Evolutionary conservation across 768 basidiomycete genomes (phyloP).

Genomic region (Pleurotus ostreatus): DNA sequence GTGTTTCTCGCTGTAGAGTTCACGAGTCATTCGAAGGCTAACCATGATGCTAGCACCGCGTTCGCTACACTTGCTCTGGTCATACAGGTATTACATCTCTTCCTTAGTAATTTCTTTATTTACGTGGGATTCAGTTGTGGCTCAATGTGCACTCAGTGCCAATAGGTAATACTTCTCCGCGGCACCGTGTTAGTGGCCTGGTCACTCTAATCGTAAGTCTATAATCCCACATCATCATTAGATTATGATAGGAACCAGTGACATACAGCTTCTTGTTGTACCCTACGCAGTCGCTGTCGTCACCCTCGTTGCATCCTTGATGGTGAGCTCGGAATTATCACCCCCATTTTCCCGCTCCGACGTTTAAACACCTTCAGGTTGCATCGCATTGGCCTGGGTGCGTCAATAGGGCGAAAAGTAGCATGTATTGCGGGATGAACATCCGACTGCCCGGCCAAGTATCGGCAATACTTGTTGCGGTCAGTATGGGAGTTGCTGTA

Average conservation of each 20-base stretch:
- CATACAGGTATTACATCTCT: slow-evolving; percentile 12
- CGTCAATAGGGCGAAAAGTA: slow-evolving; percentile 1
- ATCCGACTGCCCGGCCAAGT: slow-evolving; percentile 9
- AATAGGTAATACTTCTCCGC: neutral
- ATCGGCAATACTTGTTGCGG: slow-evolving; percentile 8
- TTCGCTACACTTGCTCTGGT: slow-evolving; percentile 18
- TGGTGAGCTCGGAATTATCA: neutral
- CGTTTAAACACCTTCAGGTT: neutral
- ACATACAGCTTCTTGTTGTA: neutral
- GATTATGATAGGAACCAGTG: neutral
- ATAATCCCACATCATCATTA: neutral
- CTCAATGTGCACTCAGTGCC: neutral
- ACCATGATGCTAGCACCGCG: slow-evolving; percentile 8
- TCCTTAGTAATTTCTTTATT: too few relatives aligned
- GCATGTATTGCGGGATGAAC: slow-evolving; percentile 9
- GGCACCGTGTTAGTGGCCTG: neutral
- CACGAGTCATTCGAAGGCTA: neutral
- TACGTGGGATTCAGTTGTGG: neutral
- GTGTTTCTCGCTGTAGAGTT: neutral
- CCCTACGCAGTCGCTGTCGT: neutral
- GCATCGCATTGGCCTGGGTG: slow-evolving; percentile 6
- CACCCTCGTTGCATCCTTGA: neutral
- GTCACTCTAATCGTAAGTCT: neutral
- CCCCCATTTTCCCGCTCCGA: neutral
- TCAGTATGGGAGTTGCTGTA: slow-evolving; percentile 2